Base-by-base conservation (phyloP, 768 basidiomycete species). In the Russula sp. region DNA sequence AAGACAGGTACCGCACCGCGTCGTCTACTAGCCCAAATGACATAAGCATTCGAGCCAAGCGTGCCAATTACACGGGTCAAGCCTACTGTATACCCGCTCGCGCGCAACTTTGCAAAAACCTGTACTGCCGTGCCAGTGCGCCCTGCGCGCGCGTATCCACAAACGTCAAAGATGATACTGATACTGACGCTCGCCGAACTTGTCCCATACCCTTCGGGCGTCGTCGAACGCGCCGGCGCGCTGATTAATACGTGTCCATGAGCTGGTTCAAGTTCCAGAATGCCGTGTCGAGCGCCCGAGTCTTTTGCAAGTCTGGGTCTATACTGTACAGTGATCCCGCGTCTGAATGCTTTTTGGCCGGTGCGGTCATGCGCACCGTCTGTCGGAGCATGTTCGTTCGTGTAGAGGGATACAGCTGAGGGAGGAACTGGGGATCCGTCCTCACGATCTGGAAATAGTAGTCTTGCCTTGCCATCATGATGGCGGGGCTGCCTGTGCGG, bases 161-260 rank as follows among this genome's bases (percentile, higher is more conserved):
- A 96, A 1, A 89, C 86, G 71, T 95, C 94, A 34, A 96, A 74
- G 66, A 94, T 86, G 76, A 94, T 89, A 75, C n/a, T n/a, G n/a
- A n/a, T n/a, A n/a, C 84, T 90, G 57, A 98, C 81, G 64, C 84
- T 88, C 61, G 80, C 74, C 59, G 84, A 76, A 80, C 71, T 79
- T 79, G 71, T 93, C 86, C 92, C 94, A 98, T 3, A 96, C 80
- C 40, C 86, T 80, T 69, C 84, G 87, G 16, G 89, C 86, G 62
- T 90, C 88, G 0, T 76, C 77, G 65, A 87, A 89, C 64, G 84
- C 85, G 5, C 84, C 85, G 8, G 87, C 79, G n/a, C 86, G 86
- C 69, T 90, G 86, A 74, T n/a, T n/a, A n/a, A n/a, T 95, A 98
- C 0, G 91, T 86, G 73, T 92, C 84, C 89, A 97, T 92, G 65